Conservation (phyloP, 139 green algal genomes). For the Auxenochlorella pyrenoidosa region DNA sequence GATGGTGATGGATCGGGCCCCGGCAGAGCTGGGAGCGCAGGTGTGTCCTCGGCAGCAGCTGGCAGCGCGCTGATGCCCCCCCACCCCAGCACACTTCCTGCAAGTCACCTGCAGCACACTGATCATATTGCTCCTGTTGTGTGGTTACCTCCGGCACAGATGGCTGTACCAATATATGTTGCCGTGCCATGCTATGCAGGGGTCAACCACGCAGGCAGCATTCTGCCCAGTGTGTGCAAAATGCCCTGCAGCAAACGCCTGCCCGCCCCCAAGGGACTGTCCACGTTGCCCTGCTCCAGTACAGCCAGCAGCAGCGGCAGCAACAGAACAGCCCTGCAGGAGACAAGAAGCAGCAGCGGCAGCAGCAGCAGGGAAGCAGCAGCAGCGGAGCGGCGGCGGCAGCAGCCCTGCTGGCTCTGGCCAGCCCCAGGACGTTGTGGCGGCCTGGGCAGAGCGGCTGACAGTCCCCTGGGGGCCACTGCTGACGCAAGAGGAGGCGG, state of each 20-base stretch:
- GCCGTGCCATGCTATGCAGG: background rate
- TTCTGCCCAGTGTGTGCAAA: background rate
- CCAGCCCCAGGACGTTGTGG: background rate
- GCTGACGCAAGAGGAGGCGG: slow-evolving; percentile 21
- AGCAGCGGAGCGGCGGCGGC: background rate
- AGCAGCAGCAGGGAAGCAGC: background rate
- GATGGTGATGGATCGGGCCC: background rate
- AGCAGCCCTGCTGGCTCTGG: no score
- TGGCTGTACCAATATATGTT: no score
- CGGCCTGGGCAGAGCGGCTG: slow-evolving; percentile 8
- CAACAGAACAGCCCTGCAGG: background rate
- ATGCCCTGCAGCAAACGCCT: background rate
- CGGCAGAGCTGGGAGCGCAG: background rate
- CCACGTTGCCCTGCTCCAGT: background rate
- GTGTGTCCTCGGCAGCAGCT: background rate
- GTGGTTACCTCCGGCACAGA: no score
- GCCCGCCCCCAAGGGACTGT: background rate
- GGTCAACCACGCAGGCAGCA: no score
- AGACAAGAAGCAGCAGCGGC: background rate
- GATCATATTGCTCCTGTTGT: no score
- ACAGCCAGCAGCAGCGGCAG: background rate
- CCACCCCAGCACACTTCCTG: background rate
- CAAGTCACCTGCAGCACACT: no score
- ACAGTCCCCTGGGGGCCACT: slow-evolving; percentile 19
- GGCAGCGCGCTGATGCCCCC: background rate